Conservation (phyloP, 805 yeast genomes). For the Wickerhamiella alocasiicola region DNA sequence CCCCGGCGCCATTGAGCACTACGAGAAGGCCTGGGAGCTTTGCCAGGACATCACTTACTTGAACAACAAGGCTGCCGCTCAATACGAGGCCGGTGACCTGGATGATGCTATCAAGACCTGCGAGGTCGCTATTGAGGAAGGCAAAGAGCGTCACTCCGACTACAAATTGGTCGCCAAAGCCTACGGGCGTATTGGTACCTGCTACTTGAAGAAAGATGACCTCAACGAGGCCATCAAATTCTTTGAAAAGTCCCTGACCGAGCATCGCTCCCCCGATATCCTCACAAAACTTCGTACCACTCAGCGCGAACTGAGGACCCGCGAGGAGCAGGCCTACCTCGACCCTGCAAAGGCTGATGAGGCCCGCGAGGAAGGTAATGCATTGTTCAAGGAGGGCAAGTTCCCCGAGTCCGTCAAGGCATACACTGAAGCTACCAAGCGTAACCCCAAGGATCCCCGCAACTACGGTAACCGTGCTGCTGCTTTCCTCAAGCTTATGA, state of each 20-base stretch:
- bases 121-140: conserved; percentile 71
- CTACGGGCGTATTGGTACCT: conserved; percentile 79
- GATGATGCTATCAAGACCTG: conserved; percentile 77
- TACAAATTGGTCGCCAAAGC: conserved; percentile 87
- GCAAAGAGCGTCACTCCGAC: conserved; percentile 82
- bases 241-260: conserved; percentile 87
- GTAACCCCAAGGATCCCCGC: conserved; percentile 94
- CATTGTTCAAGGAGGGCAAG: conserved; percentile 74
- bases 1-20: conserved; percentile 81
- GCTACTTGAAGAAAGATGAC: conserved; percentile 65
- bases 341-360: conserved; percentile 90
- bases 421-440: conserved; percentile 88
- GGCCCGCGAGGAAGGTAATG: conserved; percentile 88
- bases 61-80: conserved; percentile 97
- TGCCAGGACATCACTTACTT: conserved; percentile 79
- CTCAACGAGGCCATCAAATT: conserved; percentile 57
- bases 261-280: conserved; percentile 92
- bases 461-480: conserved; percentile 99
- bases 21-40: conserved; percentile 75
- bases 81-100: conserved; percentile 86
- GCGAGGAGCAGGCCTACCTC: conserved; percentile 66
- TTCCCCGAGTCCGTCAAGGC: conserved; percentile 96
- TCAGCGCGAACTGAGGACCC: conserved; percentile 71
- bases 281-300: conserved; percentile 75
- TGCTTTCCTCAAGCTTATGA: conserved; percentile 82